A percentile compares a stretch with the other conserved stretches of the same genome.
phyloP scores from a whole-genome alignment of 2,329 filamentous ascomycete species.

The Fusarium lateritium region DNA sequence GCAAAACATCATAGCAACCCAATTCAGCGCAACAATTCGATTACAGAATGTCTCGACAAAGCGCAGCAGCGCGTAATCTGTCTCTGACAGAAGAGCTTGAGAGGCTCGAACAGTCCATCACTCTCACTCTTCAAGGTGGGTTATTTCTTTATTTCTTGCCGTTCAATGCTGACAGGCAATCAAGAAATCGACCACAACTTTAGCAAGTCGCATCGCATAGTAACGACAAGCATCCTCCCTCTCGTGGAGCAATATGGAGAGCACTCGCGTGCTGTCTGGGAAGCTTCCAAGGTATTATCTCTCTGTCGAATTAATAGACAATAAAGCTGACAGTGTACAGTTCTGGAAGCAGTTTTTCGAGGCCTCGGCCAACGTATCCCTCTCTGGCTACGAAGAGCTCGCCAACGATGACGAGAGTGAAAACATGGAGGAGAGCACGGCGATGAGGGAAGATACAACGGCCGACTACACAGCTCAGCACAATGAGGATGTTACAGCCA shows the following conservation, averaged over 20 bases:
- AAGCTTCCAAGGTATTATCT: slow-evolving; percentile 84
- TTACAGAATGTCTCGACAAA: slow-evolving; percentile 64
- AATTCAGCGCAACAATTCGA: not conserved
- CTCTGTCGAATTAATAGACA: not conserved
- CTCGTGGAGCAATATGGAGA: slow-evolving; percentile 96
- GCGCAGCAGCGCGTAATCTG: slow-evolving; percentile 68
- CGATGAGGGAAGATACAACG: slow-evolving; percentile 70
- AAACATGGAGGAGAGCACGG: slow-evolving; percentile 66
- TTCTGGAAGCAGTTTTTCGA: slow-evolving; percentile 99
- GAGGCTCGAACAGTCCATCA: slow-evolving; percentile 96
- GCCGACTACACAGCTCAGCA: slow-evolving; percentile 62
- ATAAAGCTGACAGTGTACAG: slow-evolving; percentile 59
- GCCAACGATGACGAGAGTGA: slow-evolving; percentile 75
- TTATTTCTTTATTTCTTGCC: not conserved
- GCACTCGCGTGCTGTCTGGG: slow-evolving; percentile 94
- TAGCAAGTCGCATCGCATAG: slow-evolving; percentile 94
- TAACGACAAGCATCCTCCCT: slow-evolving; percentile 92
- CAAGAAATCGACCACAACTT: slow-evolving; percentile 99
- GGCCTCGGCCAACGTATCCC: slow-evolving; percentile 95
- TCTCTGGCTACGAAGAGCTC: slow-evolving; percentile 93
- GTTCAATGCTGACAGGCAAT: slow-evolving; percentile 7
- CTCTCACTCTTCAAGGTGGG: slow-evolving; percentile 89
- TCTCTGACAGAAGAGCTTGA: slow-evolving; percentile 96
- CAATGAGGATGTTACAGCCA: slow-evolving; percentile 56
- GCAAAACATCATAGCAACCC: slow-evolving; percentile 14